Conservation (phyloP, 2,329 filamentous ascomycete genomes). For the Phaeosphaeriaceae sp. region DNA sequence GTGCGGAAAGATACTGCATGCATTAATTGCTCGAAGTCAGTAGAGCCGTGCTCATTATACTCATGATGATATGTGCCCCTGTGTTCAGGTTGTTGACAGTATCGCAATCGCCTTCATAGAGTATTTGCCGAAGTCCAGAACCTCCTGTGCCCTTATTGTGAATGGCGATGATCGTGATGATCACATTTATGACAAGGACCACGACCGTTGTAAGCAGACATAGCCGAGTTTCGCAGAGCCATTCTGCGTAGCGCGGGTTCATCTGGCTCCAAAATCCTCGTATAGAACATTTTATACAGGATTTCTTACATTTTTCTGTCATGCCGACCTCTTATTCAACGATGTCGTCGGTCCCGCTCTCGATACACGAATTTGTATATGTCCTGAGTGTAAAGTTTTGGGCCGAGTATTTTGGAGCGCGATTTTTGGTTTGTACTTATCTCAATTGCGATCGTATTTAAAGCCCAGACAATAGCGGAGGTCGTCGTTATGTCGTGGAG, state of each 20-base stretch:
- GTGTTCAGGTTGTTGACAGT: background rate
- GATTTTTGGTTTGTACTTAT: too few relatives aligned
- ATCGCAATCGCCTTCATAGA: background rate
- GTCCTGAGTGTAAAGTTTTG: too few relatives aligned
- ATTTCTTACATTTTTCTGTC: too few relatives aligned
- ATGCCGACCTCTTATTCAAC: too few relatives aligned
- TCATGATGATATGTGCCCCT: background rate
- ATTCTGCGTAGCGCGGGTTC: background rate
- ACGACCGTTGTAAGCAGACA: background rate
- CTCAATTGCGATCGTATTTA: too few relatives aligned
- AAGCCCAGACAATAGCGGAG: too few relatives aligned
- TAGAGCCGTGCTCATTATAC: background rate
- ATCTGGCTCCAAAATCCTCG: too few relatives aligned
- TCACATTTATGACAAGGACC: background rate
- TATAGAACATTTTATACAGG: too few relatives aligned
- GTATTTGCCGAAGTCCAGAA: background rate
- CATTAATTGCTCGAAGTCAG: background rate
- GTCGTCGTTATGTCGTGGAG: too few relatives aligned
- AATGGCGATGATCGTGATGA: background rate
- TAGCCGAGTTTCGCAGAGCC: background rate
- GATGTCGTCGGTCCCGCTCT: too few relatives aligned
- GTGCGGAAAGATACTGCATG: background rate
- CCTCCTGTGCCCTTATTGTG: background rate
- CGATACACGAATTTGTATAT: too few relatives aligned
- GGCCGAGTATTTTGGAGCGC: too few relatives aligned